phyloP scores from a whole-genome alignment of 306 rosid genomes.

The Hippophae gyantsensis region DNA sequence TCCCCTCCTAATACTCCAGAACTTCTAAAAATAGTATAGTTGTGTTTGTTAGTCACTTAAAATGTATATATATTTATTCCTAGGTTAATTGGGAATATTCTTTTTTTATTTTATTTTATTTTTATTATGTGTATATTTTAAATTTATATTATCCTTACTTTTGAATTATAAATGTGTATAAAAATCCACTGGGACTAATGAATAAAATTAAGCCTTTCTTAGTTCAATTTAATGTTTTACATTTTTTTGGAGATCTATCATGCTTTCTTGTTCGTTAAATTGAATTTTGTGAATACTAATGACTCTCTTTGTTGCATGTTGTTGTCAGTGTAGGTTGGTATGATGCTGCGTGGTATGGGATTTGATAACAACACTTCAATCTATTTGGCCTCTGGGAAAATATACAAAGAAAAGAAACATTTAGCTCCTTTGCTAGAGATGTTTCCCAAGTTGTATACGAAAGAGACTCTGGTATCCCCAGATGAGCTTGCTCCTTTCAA shows the following conservation, averaged over 20 bases:
- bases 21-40: too few species aligned
- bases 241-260: not conserved
- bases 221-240: not conserved
- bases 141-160: too few species aligned
- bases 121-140: too few species aligned
- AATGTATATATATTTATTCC: too few species aligned
- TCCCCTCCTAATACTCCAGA: too few species aligned
- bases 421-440: slow-evolving; percentile 61
- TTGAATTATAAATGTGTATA: too few species aligned
- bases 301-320: slow-evolving; percentile 18
- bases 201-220: too few species aligned
- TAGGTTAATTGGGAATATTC: too few species aligned
- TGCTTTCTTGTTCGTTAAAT: not conserved
- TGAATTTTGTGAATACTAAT: slow-evolving; percentile 4
- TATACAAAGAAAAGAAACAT: slow-evolving; percentile 64
- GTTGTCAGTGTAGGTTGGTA: slow-evolving; percentile 61
- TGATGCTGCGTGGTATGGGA: slow-evolving; percentile 95
- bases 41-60: too few species aligned
- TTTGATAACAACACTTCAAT: slow-evolving; percentile 69
- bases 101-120: too few species aligned
- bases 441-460: slow-evolving; percentile 79
- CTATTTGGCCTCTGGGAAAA: slow-evolving; percentile 86
- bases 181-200: too few species aligned
- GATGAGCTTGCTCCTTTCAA: slow-evolving; percentile 76
- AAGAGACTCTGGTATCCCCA: slow-evolving; percentile 72